Base-by-base conservation (phyloP, 495 filamentous ascomycete species). In the Penicillium longicatenatum region DNA sequence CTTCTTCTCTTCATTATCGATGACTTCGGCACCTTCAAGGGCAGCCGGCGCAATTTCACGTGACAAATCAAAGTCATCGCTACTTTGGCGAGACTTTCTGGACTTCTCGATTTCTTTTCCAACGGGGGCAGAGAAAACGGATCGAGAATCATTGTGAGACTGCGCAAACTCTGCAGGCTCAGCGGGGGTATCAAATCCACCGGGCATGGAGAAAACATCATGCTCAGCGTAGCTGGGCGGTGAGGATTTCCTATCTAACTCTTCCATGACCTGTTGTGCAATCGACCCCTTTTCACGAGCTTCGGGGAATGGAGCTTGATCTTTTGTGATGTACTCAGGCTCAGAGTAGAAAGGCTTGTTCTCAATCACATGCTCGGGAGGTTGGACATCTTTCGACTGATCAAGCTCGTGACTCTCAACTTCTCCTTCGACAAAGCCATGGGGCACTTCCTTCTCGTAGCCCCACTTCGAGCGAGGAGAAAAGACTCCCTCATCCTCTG, bases 401-500 rank as follows among this genome's bases (percentile, higher is more conserved):
- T 56, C 48, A 53, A 56, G 20, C 24, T 66, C 54, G 17, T 59
- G 30, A 17, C 42, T 63, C 29, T 65, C 66, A n/a, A 70, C 52
- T 31, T 75, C 74, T 5, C 65, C 71, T 50, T 78, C 73, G 12
- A 76, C 66, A 52, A 69, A 70, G 10, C 71, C 63, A 30, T 68
- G 68, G 26, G 63, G 53, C 29, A 54, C 22, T 4, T 59, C 54
- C 10, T 68, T 69, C 17, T 77, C 60, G 57, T 76, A 73, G 3
- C 71, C 72, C 63, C 82, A 79, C 1, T 74, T 74, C 50, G 72
- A 79, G 4, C 79, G 77, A 4, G 75, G 64, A 46, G 70, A 69
- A 59, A 83, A 84, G 3, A 63, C 31, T 1, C 58, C 63, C 20
- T 70, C 64, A 16, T 82, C 79, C 48, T 84, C 82, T 1, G 86